phyloP scores from a whole-genome alignment of 257 asterid species.

The Solanum chilense region DNA sequence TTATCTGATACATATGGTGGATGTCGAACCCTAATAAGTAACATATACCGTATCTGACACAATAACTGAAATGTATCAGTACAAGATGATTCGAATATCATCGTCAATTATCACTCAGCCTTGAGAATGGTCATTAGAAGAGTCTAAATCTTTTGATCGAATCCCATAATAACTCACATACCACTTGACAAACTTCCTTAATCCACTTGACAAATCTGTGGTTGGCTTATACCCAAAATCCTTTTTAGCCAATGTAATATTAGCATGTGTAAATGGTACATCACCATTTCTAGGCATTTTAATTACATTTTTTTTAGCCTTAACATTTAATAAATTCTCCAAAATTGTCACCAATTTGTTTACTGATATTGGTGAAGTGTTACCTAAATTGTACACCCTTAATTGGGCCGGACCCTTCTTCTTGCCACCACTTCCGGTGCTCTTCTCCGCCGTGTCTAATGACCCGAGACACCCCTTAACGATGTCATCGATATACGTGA shows the following conservation, averaged over 20 bases:
- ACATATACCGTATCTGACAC: neutral
- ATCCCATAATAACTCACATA: slow-evolving; percentile 77
- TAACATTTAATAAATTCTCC: slow-evolving; percentile 46
- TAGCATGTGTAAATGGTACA: slow-evolving; percentile 96
- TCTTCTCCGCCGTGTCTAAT: slow-evolving; percentile 33
- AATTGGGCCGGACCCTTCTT: slow-evolving; percentile 23
- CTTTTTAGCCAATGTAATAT: slow-evolving; percentile 67
- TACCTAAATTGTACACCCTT: slow-evolving; percentile 41
- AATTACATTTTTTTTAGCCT: slow-evolving; percentile 61
- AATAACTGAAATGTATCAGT: rapidly evolving
- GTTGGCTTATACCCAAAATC: slow-evolving; percentile 89
- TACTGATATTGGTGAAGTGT: slow-evolving; percentile 90
- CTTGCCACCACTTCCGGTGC: slow-evolving; percentile 29
- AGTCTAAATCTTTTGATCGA: slow-evolving; percentile 40
- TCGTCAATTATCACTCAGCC: neutral
- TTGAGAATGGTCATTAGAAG: slow-evolving; percentile 13
- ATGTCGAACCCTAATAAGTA: neutral
- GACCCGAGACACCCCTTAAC: slow-evolving; percentile 29
- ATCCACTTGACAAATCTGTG: slow-evolving; percentile 68
- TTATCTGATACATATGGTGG: neutral
- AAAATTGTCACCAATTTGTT: slow-evolving; percentile 70
- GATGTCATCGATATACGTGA: slow-evolving; percentile 28
- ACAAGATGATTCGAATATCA: neutral
- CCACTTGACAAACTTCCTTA: slow-evolving; percentile 89
- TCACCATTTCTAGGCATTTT: slow-evolving; percentile 96